phyloP scores from a whole-genome alignment of 192 early-diverging fungal species.

The Entophlyctis luteolus region DNA sequence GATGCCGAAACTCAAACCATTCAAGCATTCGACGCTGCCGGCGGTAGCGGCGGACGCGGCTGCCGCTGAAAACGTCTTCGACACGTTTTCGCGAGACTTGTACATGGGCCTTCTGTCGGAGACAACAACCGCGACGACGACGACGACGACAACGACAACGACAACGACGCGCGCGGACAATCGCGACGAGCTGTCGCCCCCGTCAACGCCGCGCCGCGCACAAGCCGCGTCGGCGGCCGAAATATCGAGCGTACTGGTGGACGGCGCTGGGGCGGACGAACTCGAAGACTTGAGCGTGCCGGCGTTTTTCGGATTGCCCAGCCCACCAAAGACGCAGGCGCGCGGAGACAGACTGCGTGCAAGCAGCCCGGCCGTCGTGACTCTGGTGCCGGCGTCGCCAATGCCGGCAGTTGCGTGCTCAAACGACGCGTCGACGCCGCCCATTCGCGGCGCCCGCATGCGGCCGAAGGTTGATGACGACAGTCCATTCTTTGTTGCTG shows the following conservation, averaged over 20 bases:
- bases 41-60: background rate
- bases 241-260: background rate
- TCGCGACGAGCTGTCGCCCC: background rate
- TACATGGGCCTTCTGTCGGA: background rate
- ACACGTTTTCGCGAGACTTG: background rate
- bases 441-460: background rate
- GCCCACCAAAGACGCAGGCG: background rate
- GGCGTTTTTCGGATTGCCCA: background rate
- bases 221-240: background rate
- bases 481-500: constrained; percentile 8
- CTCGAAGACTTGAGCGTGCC: background rate
- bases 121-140: too few relatives aligned
- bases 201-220: background rate
- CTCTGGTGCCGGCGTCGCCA: background rate
- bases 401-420: background rate
- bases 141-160: too few relatives aligned
- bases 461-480: background rate
- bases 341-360: background rate
- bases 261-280: background rate
- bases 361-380: background rate
- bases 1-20: background rate
- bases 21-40: background rate
- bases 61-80: background rate
- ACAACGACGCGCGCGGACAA: background rate
- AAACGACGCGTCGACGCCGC: background rate